These are phyloP conservation scores for Aspergillus funiculosus DNA, from an alignment of 495 filamentous ascomycete species.

Conservation along the genomic window DNA sequence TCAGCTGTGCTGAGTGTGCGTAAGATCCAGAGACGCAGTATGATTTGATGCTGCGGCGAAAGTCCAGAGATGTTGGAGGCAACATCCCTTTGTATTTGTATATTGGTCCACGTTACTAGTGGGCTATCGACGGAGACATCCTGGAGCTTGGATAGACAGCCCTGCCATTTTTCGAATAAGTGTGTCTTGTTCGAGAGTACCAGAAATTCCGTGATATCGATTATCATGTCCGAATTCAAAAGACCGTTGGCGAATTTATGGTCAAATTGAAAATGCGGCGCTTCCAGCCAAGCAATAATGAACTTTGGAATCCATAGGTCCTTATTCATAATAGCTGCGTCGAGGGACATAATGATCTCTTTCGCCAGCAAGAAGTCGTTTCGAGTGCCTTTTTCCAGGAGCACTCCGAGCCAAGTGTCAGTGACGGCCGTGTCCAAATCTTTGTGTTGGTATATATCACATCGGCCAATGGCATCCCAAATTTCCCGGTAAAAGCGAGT, in stretches of 20 bases:
- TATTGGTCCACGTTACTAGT: conserved; percentile 27
- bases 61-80: not conserved
- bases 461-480: conserved; percentile 39
- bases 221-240: conserved; percentile 23
- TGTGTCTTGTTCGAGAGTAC: conserved; percentile 14
- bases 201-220: conserved; percentile 33
- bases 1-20: conserved; percentile 24
- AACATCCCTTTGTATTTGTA: not conserved
- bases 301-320: conserved; percentile 27
- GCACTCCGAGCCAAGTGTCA: conserved; percentile 30
- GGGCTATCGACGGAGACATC: conserved; percentile 20
- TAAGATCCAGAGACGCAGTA: conserved; percentile 37
- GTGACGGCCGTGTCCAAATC: conserved; percentile 28
- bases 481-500: conserved; percentile 25
- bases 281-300: conserved; percentile 26
- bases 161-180: conserved; percentile 30
- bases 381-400: conserved; percentile 14
- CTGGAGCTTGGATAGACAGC: conserved; percentile 24
- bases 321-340: not conserved
- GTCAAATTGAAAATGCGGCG: conserved; percentile 12
- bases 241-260: conserved; percentile 25
- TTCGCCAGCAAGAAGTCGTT: conserved; percentile 25
- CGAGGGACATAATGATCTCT: conserved; percentile 29
- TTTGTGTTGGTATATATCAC: conserved; percentile 31
- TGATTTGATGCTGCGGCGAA: conserved; percentile 25